Percentiles rank a stretch among this genome's conserved stretches.
phyloP scores from a whole-genome alignment of 2,329 filamentous ascomycete genomes.

The Ophiosphaerella narmari region DNA sequence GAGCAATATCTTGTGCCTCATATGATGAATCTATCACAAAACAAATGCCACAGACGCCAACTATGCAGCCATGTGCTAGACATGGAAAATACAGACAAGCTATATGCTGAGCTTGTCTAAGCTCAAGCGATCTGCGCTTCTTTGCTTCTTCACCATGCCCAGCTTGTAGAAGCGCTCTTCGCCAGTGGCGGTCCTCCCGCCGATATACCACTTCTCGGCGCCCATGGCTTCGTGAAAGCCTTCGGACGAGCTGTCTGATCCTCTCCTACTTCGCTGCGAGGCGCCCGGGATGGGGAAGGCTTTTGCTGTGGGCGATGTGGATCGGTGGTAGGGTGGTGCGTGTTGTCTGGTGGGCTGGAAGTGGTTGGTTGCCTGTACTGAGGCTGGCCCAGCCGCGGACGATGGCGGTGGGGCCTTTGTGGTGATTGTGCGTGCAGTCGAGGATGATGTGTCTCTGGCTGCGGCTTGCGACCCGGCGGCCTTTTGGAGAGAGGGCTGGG shows the following conservation, averaged over 20 bases:
- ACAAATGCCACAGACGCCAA: conserved; percentile 31
- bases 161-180: conserved; percentile 83
- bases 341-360: conserved; percentile 50
- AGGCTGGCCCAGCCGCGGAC: conserved; percentile 41
- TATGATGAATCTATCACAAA: conserved; percentile 5
- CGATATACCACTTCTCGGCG: conserved; percentile 81
- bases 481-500: conserved; percentile 65
- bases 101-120: conserved; percentile 76
- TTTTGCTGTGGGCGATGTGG: conserved; percentile 43
- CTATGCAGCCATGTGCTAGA: conserved; percentile 27
- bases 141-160: conserved; percentile 72
- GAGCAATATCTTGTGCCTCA: conserved; percentile 8
- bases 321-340: conserved; percentile 44
- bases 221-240: conserved; percentile 75
- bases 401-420: conserved; percentile 39
- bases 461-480: conserved; percentile 52
- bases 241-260: conserved; percentile 75
- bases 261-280: conserved; percentile 57
- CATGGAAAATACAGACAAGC: conserved; percentile 26
- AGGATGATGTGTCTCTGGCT: conserved; percentile 46
- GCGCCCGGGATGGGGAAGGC: conserved; percentile 44
- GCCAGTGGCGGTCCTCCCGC: conserved; percentile 73
- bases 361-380: conserved; percentile 45
- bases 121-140: conserved; percentile 75
- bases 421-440: conserved; percentile 47